Evolutionary conservation across 2,329 filamentous ascomycete genomes (phyloP), one percentile per base, ranked within the genome.

Genomic region (Alternaria sp.): DNA sequence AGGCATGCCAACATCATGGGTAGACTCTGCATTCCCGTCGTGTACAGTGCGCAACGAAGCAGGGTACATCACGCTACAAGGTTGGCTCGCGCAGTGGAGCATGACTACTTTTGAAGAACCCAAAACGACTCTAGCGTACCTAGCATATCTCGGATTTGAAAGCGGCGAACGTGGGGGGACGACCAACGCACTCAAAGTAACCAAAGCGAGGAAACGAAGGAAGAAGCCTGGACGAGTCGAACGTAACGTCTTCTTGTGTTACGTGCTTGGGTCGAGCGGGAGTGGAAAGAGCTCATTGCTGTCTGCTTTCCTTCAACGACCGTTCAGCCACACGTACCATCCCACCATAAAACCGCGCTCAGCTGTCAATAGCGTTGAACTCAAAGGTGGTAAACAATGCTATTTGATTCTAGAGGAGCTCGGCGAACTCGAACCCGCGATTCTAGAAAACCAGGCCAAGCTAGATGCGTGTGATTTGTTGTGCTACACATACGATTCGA

Each of bases 101-200:
- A 99, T 99, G 95, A 99, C 95, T 0, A 99, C 95, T 0, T 99
- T 98, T 72, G 89, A 96, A 62, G 94, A 96, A 58, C 94, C 95
- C 12, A 96, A 95, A 76, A 97, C 93, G 0, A 98, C 95, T 0
- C 85, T 99, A 4, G 94, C 96, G 70, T 99, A 99, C 77, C 88
- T 99, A 3, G 95, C 95, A 3, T 97, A 97, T 75, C 89, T 99
- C 2, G 95, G 95, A 1, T 99, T 97, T 73, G 95, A 98, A 75
- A 90, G 92, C 3, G 83, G 88, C 2, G 91, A 91, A 69, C 81
- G 83, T 58, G 91, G 90, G 59, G 90, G 91, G 40, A 89, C 90
- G 0, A 93, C 92, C 2, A 92, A 92, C 0, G 95, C 95, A 3
- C 84, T 99, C 43, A 97, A 97, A 74, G 88, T 97, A 50, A 99